Evolutionary conservation across 257 asterid genomes (phyloP).

Genomic region (Pogostemon cablin): DNA sequence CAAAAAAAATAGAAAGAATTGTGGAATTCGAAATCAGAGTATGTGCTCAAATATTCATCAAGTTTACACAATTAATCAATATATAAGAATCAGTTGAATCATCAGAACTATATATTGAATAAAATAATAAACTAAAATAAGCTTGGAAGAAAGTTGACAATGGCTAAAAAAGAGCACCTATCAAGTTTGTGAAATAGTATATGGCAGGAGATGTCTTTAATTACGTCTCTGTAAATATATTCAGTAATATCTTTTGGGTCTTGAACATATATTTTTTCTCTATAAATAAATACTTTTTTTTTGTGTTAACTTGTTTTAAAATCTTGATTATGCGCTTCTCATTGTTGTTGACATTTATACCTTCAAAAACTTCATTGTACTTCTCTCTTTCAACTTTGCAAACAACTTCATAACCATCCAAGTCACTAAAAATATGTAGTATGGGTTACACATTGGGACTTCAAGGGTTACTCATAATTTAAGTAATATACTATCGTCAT

Average conservation of each 20-base stretch:
- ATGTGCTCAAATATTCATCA: background rate
- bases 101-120: background rate
- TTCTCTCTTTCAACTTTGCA: constrained; percentile 86
- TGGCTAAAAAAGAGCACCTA: background rate
- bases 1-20: background rate
- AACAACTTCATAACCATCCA: constrained; percentile 81
- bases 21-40: background rate
- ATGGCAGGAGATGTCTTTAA: background rate
- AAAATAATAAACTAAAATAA: background rate
- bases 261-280: constrained; percentile 39
- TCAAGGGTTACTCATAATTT: background rate
- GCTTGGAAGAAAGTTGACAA: background rate
- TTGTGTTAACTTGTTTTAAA: constrained; percentile 83
- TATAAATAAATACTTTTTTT: constrained; percentile 59
- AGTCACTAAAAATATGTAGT: constrained; percentile 49
- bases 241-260: background rate
- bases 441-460: background rate
- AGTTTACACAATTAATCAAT: background rate
- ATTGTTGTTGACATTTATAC: constrained; percentile 61
- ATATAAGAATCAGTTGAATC: background rate
- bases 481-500: background rate
- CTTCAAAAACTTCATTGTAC: constrained; percentile 85
- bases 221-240: background rate
- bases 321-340: constrained; percentile 75
- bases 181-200: background rate